phyloP scores from a whole-genome alignment of 441 rosid genomes.

The Populus trichocarpa region DNA sequence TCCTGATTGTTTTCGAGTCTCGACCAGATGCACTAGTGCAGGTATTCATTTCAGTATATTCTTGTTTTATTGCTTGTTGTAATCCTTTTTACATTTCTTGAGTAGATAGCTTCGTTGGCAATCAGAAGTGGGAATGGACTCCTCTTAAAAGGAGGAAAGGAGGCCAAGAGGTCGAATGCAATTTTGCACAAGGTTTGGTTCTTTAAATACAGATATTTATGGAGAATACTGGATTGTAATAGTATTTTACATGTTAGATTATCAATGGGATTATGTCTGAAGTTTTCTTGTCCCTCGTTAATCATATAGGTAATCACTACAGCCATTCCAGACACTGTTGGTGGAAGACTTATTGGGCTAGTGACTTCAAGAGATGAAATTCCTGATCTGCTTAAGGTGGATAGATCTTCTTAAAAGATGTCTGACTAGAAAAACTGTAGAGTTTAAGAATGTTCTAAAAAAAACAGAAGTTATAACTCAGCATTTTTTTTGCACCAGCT shows the following conservation, averaged over 20 bases:
- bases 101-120: conserved; percentile 93
- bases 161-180: conserved; percentile 90
- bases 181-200: conserved; percentile 78
- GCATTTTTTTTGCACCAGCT: conserved; percentile 47
- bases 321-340: conserved; percentile 76
- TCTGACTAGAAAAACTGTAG: neutral
- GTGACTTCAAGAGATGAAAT: conserved; percentile 97
- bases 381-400: conserved; percentile 92
- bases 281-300: conserved; percentile 4
- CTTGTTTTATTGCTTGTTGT: neutral
- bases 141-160: conserved; percentile 95
- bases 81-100: conserved; percentile 24
- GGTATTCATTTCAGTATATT: conserved; percentile 35
- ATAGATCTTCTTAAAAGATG: conserved; percentile 18
- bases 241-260: neutral
- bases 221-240: neutral
- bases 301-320: conserved; percentile 70
- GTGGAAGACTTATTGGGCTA: conserved; percentile 80
- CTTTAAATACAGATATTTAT: conserved; percentile 4
- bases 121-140: conserved; percentile 96
- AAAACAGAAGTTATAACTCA: conserved; percentile 19
- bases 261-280: conserved; percentile 6
- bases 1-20: conserved; percentile 92
- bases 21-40: conserved; percentile 97
- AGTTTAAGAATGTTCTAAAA: conserved; percentile 5